Conservation (phyloP, 2,329 filamentous ascomycete genomes). For the Nothophoma quercina region DNA sequence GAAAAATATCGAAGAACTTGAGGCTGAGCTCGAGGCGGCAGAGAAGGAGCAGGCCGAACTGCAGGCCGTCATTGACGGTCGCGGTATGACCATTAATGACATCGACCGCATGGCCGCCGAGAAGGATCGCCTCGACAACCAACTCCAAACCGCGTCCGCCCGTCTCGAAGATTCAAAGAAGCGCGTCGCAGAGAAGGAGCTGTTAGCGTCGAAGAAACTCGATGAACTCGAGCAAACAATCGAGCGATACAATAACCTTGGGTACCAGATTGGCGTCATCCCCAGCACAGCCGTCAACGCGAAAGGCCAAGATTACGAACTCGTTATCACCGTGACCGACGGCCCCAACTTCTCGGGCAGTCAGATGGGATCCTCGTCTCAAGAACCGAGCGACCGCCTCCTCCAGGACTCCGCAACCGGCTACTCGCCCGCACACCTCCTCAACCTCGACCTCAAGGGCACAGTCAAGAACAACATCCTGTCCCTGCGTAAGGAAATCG, state of each 20-base stretch:
- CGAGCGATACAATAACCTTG: conserved; percentile 90
- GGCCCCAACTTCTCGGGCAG: conserved; percentile 73
- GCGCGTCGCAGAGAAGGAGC: conserved; percentile 82
- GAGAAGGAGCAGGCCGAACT: conserved; percentile 82
- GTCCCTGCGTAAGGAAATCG: conserved; percentile 84
- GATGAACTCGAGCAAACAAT: conserved; percentile 92
- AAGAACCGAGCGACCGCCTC: conserved; percentile 71
- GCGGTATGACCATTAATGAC: conserved; percentile 96
- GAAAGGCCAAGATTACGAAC: conserved; percentile 83
- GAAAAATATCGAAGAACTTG: conserved; percentile 83
- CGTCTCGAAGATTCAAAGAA: conserved; percentile 86
- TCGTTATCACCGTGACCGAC: conserved; percentile 81
- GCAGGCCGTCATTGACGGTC: conserved; percentile 86
- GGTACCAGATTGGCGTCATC: conserved; percentile 92
- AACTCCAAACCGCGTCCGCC: conserved; percentile 76
- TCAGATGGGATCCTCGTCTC: conserved; percentile 56
- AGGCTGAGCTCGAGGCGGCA: conserved; percentile 80
- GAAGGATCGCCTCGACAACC: conserved; percentile 89
- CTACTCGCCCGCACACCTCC: conserved; percentile 86
- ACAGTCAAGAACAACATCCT: conserved; percentile 81
- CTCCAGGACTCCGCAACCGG: conserved; percentile 83
- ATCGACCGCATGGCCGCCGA: conserved; percentile 99
- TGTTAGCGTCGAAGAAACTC: conserved; percentile 83
- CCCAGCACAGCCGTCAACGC: conserved; percentile 85
- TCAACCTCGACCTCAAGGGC: conserved; percentile 88